A percentile compares a stretch with the other conserved stretches of the same genome.
Evolutionary conservation across 2,329 filamentous ascomycete genomes (phyloP).

Genomic region (Pseudogymnoascus sp.): DNA sequence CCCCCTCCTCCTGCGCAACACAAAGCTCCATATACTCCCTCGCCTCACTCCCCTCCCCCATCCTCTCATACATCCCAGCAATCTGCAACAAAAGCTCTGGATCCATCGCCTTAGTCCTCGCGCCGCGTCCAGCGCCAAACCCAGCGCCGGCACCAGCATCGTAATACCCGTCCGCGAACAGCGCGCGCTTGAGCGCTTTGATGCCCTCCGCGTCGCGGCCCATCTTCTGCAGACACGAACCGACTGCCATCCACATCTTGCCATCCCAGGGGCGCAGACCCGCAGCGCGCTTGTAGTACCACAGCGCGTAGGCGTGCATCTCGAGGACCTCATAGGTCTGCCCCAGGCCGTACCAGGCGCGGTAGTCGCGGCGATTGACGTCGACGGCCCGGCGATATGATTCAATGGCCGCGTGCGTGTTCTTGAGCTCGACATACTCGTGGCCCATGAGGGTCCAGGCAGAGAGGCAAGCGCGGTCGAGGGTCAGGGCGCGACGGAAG

Average conservation of each 20-base stretch:
- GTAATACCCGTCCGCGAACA: slow-evolving; percentile 82
- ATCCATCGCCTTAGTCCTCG: slow-evolving; percentile 57
- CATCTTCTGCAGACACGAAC: slow-evolving; percentile 85
- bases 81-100: slow-evolving; percentile 88
- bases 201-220: slow-evolving; percentile 82
- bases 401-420: slow-evolving; percentile 95
- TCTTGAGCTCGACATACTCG: slow-evolving; percentile 97
- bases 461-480: slow-evolving; percentile 84
- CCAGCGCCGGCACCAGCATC: slow-evolving; percentile 48
- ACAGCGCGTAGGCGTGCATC: slow-evolving; percentile 94
- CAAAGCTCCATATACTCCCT: slow-evolving; percentile 95
- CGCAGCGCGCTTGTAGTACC: slow-evolving; percentile 95
- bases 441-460: slow-evolving; percentile 99
- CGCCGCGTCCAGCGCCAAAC: slow-evolving; percentile 33
- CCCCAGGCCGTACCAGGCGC: slow-evolving; percentile 94
- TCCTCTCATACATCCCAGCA: slow-evolving; percentile 75
- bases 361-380: slow-evolving; percentile 90
- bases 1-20: slow-evolving; percentile 81
- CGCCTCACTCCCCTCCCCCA: slow-evolving; percentile 70
- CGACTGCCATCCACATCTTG: slow-evolving; percentile 98
- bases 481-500: slow-evolving; percentile 82
- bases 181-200: slow-evolving; percentile 84
- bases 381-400: slow-evolving; percentile 93
- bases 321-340: slow-evolving; percentile 97
- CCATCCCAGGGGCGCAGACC: slow-evolving; percentile 91